Evolutionary conservation across 495 filamentous ascomycete species (phyloP).

Genomic region (Hyphodiscus hymeniophilus): DNA sequence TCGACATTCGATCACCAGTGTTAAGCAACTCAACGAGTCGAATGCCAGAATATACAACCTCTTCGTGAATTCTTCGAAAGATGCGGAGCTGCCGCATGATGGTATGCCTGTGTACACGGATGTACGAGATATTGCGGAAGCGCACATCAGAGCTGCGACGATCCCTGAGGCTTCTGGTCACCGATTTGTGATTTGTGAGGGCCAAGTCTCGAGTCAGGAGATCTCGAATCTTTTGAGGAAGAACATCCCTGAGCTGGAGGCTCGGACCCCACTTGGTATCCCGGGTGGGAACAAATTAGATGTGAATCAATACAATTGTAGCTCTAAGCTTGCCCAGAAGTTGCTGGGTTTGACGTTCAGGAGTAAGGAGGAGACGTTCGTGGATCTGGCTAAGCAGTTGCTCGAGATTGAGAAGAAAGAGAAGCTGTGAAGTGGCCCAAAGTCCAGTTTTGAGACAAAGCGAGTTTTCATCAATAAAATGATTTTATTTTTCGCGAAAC

Average conservation of each 20-base stretch:
- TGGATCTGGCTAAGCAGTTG: conserved; percentile 14
- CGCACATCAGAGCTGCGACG: conserved; percentile 8
- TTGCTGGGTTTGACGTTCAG: conserved; percentile 7
- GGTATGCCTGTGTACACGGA: conserved; percentile 13
- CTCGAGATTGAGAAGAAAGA: conserved; percentile 13
- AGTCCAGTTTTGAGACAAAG: no score
- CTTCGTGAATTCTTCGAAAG: conserved; percentile 7
- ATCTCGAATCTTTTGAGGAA: conserved; percentile 11
- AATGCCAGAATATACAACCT: conserved; percentile 9
- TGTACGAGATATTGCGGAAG: conserved; percentile 12
- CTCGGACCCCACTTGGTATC: conserved; percentile 5
- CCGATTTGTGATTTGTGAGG: conserved; percentile 11
- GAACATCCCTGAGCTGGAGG: conserved; percentile 8
- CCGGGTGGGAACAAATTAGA: conserved; percentile 5
- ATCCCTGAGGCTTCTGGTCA: conserved; percentile 11
- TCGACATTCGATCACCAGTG: conserved; percentile 5
- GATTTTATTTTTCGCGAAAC: no score
- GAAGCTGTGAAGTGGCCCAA: neutral
- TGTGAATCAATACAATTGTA: conserved; percentile 10
- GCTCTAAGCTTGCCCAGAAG: conserved; percentile 8
- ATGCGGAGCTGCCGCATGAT: conserved; percentile 8
- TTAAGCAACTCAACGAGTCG: conserved; percentile 12
- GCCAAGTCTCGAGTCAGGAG: conserved; percentile 8
- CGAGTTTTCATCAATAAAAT: no score
- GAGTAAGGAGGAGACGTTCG: conserved; percentile 15